Conservation (phyloP, 1,139 yeast genomes). For the Insectozyma bohioensis region DNA sequence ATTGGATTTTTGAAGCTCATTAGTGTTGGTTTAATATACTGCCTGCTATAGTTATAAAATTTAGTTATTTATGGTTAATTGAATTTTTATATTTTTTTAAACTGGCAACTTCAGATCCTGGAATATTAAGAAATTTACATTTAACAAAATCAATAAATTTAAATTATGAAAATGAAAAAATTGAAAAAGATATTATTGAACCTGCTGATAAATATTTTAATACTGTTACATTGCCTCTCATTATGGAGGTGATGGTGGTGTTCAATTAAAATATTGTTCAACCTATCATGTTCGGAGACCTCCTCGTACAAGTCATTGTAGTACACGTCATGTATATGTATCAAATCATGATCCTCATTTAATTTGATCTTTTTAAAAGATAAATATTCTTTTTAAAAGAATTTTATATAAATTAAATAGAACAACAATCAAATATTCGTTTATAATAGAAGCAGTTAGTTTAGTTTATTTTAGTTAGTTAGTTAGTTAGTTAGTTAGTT, state of each 20-base stretch:
- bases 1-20: conserved; percentile 41
- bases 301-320: conserved; percentile 45
- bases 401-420: too few relatives aligned
- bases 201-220: conserved; percentile 66
- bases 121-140: conserved; percentile 71
- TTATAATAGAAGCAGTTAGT: too few relatives aligned
- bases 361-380: too few relatives aligned
- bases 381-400: too few relatives aligned
- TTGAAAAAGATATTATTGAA: conserved; percentile 11
- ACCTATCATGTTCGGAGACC: conserved; percentile 52
- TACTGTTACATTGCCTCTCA: conserved; percentile 56
- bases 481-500: too few relatives aligned
- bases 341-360: conserved; percentile 45
- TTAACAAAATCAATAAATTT: too few relatives aligned
- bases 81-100: conserved; percentile 47
- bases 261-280: conserved; percentile 45
- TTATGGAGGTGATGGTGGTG: too few relatives aligned
- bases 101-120: conserved; percentile 69
- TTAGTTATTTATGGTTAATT: conserved; percentile 57
- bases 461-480: too few relatives aligned
- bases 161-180: too few relatives aligned
- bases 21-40: conserved; percentile 60
- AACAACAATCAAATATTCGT: too few relatives aligned
- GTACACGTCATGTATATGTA: conserved; percentile 45
- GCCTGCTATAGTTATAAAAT: conserved; percentile 58